Conservation (phyloP, 768 basidiomycete genomes). For the Mycena amicta region DNA sequence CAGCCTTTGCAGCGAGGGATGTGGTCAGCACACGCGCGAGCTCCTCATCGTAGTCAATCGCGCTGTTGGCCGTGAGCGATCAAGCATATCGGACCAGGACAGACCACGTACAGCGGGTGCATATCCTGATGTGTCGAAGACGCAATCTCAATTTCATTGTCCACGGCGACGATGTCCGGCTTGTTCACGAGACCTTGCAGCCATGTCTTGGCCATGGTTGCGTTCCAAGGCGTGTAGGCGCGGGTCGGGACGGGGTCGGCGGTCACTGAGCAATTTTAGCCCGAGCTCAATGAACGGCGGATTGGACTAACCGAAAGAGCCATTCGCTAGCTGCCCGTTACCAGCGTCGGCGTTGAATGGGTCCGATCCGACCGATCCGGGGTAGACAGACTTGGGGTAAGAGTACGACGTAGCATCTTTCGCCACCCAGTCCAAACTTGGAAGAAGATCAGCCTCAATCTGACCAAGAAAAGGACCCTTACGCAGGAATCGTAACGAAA, state of each 20-base stretch:
- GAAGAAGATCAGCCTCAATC: background rate
- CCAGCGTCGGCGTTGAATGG: conserved; percentile 54
- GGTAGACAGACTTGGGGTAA: conserved; percentile 46
- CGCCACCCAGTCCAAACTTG: conserved; percentile 58
- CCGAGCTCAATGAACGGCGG: too few relatives aligned
- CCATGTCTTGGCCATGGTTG: conserved; percentile 45
- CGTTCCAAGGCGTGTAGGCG: conserved; percentile 53
- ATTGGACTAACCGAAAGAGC: conserved; percentile 32
- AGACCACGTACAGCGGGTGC: too few relatives aligned
- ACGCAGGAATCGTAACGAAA: conserved; percentile 55
- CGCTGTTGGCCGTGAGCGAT: too few relatives aligned
- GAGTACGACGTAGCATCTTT: conserved; percentile 58
- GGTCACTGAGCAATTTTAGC: conserved; percentile 25
- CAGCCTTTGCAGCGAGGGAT: conserved; percentile 28
- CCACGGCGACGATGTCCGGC: conserved; percentile 49
- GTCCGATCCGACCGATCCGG: conserved; percentile 40
- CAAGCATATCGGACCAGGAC: too few relatives aligned
- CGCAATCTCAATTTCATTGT: conserved; percentile 63
- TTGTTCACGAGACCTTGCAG: conserved; percentile 48
- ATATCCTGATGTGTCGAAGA: conserved; percentile 57
- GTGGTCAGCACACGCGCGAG: conserved; percentile 46
- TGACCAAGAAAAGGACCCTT: conserved; percentile 23
- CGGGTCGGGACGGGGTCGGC: conserved; percentile 41
- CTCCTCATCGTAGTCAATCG: conserved; percentile 55
- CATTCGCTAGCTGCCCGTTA: conserved; percentile 51